Evolutionary conservation across 2,329 filamentous ascomycete species (phyloP), one percentile per base, ranked within the genome.

Genomic region (Trichoderma citrinoviride): DNA sequence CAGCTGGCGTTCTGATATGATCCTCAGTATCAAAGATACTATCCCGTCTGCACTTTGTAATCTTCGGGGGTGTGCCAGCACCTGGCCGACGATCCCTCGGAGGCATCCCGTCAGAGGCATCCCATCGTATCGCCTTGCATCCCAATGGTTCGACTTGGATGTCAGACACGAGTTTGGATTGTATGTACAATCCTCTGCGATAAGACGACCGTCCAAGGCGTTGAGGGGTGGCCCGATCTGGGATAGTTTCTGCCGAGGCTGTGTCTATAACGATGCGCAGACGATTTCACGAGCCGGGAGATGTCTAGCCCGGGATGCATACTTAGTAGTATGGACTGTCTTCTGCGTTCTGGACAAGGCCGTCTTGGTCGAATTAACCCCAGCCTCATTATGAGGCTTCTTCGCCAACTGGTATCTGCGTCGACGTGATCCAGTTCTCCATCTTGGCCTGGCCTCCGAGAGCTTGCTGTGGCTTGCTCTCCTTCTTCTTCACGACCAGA

Each of bases 371-470:
- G 40, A 27, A 8, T 15, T 40, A 8, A 8, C 43, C 19, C 43
- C 27, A 14, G 12, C 27, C 8, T 40, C 10, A 14, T 66, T 71
- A 77, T 64, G 71, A 62, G 50, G 71, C 67, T 15, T 77, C 76
- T 50, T 77, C 76, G 12, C 76, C 77, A 44, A 74, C 73, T 17
- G 83, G 85, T 69, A 87, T 79, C 75, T 93, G 91, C n/a, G 90
- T 93, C 53, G 90, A 92, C 25, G 84, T 81, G 72, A 94, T 93
- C 89, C 91, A 94, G 72, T 92, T 90, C 77, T 93, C 90, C 90
- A 94, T 92, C 76, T 87, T 83, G 63, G 86, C 88, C 74, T 90
- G 89, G 47, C 87, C 86, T 53, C 78, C 80, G 12, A 80, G 77
- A 62, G 69, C 71, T 64, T 73, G 73, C 64, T 72, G 76, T 53